These are phyloP conservation scores for Phialophora expanda DNA, from an alignment of 2,329 filamentous ascomycete species.

Conservation along the genomic window DNA sequence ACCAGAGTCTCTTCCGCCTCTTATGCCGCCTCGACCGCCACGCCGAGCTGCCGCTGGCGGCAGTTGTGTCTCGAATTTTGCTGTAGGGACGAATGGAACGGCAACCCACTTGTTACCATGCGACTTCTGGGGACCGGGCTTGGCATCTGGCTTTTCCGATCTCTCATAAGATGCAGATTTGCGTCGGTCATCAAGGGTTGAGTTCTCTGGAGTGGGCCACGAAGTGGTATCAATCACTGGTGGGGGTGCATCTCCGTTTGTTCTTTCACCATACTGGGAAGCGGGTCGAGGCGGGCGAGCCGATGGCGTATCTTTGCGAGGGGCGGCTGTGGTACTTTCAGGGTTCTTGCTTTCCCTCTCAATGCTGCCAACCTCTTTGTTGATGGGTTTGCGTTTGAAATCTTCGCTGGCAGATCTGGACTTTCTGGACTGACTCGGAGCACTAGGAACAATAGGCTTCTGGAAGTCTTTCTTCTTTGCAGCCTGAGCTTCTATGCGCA, in stretches of 20 bases:
- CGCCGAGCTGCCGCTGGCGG: slow-evolving; percentile 54
- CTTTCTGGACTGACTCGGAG: slow-evolving; percentile 37
- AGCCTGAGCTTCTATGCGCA: slow-evolving; percentile 72
- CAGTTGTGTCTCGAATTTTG: slow-evolving; percentile 84
- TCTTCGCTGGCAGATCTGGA: slow-evolving; percentile 46
- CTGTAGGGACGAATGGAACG: slow-evolving; percentile 80
- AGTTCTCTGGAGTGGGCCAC: slow-evolving; percentile 90
- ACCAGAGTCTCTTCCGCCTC: slow-evolving; percentile 57
- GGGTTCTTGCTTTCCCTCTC: slow-evolving; percentile 26
- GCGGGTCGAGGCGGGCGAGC: slow-evolving; percentile 40
- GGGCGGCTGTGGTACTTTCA: slow-evolving; percentile 18
- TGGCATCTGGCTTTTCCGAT: slow-evolving; percentile 59
- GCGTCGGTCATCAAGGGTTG: slow-evolving; percentile 75
- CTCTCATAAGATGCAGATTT: slow-evolving; percentile 66
- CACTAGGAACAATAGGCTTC: slow-evolving; percentile 38
- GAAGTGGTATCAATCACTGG: slow-evolving; percentile 75
- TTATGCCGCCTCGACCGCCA: slow-evolving; percentile 58
- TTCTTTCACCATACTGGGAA: slow-evolving; percentile 42
- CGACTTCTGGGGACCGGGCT: slow-evolving; percentile 61
- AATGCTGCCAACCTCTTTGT: slow-evolving; percentile 23
- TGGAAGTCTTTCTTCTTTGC: slow-evolving; percentile 53
- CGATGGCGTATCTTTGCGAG: slow-evolving; percentile 28
- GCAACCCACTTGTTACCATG: slow-evolving; percentile 82
- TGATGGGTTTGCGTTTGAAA: slow-evolving; percentile 28
- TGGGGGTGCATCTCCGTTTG: slow-evolving; percentile 56